Conservation (phyloP, 805 yeast species). For the Starmerella floris region DNA sequence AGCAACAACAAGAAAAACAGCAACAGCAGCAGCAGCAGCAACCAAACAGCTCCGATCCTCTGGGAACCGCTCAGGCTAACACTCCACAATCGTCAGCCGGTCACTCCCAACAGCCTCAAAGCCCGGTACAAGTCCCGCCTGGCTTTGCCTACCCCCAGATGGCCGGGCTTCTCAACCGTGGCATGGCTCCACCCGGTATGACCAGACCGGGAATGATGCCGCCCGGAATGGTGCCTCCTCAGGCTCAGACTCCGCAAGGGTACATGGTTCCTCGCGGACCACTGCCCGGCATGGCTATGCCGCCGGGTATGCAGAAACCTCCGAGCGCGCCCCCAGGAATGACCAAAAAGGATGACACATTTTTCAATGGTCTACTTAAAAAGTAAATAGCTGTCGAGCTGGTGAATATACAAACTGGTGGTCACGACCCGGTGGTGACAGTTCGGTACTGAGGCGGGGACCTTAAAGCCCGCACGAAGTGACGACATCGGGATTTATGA, state of each 20-base stretch:
- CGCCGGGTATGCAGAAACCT: slow-evolving; percentile 1
- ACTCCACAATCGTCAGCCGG: neutral
- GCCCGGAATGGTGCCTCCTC: neutral
- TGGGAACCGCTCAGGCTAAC: neutral
- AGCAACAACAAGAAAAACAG: neutral
- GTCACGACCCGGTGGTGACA: too few species aligned
- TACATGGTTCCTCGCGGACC: neutral
- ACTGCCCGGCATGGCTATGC: neutral
- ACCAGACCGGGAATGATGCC: neutral
- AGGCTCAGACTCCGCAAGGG: neutral
- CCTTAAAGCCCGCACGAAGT: too few species aligned
- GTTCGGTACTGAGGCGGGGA: too few species aligned
- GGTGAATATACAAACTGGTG: too few species aligned
- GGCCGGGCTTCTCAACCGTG: neutral
- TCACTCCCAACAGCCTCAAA: neutral
- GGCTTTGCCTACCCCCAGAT: neutral
- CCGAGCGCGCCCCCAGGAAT: neutral
- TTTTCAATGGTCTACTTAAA: slow-evolving; percentile 1
- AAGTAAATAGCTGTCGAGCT: too few species aligned
- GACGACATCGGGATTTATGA: too few species aligned
- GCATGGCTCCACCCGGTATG: slow-evolving; percentile 1
- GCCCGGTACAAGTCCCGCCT: neutral
- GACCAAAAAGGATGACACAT: neutral
- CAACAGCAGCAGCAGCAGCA: neutral
- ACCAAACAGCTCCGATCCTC: too few species aligned